These are phyloP conservation scores for Candida sonorensis DNA, from an alignment of 805 yeast species.

Conservation along the genomic window DNA sequence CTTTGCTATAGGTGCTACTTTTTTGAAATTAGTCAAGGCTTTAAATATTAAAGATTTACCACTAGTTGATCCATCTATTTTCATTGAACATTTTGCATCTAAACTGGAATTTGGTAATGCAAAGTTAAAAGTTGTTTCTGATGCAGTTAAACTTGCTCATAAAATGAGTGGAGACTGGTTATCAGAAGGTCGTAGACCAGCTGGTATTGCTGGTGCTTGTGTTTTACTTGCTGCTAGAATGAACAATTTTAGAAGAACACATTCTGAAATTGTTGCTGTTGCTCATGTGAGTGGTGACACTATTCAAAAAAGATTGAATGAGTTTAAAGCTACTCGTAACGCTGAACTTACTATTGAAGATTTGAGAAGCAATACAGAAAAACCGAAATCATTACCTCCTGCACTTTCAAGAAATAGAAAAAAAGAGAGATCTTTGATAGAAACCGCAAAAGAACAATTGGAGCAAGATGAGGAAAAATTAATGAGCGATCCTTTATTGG, in stretches of 20 bases:
- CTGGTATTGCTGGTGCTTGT: slow-evolving; percentile 98
- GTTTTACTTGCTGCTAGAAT: slow-evolving; percentile 88
- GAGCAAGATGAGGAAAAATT: slow-evolving; percentile 32
- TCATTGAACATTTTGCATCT: slow-evolving; percentile 90
- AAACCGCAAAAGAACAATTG: too few relatives aligned
- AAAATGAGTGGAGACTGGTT: slow-evolving; percentile 96
- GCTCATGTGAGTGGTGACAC: slow-evolving; percentile 96
- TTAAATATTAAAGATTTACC: slow-evolving; percentile 75
- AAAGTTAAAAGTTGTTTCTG: slow-evolving; percentile 69
- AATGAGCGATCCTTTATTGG: slow-evolving; percentile 35
- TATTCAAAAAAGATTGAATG: slow-evolving; percentile 81
- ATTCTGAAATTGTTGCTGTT: slow-evolving; percentile 88
- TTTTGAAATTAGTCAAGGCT: slow-evolving; percentile 83
- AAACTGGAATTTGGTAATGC: slow-evolving; percentile 74
- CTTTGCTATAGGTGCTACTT: slow-evolving; percentile 93
- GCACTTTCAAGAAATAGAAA: slow-evolving; percentile 60
- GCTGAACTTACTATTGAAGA: slow-evolving; percentile 66
- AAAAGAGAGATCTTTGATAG: too few relatives aligned
- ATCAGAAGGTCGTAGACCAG: slow-evolving; percentile 94
- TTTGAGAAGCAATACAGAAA: slow-evolving; percentile 46
- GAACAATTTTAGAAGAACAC: slow-evolving; percentile 90
- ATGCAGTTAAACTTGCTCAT: slow-evolving; percentile 80
- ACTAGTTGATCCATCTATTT: slow-evolving; percentile 87
- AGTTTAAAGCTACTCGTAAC: slow-evolving; percentile 72
- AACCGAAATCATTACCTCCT: slow-evolving; percentile 68